Conservation (phyloP, 176 grass and related monocot species). For the sorghum (Sorghum bicolor) region Sorghum_bicolor_NCBIv3 NC_012871.2:63461001-63461500, state of each 20-base stretch:
- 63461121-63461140: slow-evolving; percentile 44
- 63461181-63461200: slow-evolving; percentile 73
- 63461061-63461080: slow-evolving; percentile 56
- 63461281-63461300: slow-evolving; percentile 84
- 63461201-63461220: slow-evolving; percentile 80
- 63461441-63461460: slow-evolving; percentile 80
- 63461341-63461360: not conserved
- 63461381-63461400: not conserved
- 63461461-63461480: slow-evolving; percentile 78
- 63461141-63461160: slow-evolving; percentile 81
- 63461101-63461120: slow-evolving; percentile 70
- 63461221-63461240: slow-evolving; percentile 54
- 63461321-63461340: slow-evolving; percentile 71
- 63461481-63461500: slow-evolving; percentile 53
- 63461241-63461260: slow-evolving; percentile 90
- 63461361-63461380: not conserved
- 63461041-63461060: slow-evolving; percentile 78
- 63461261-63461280: slow-evolving; percentile 96
- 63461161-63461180: slow-evolving; percentile 77
- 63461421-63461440: slow-evolving; percentile 92
- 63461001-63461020: slow-evolving; percentile 71
- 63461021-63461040: slow-evolving; percentile 65
- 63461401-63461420: slow-evolving; percentile 36
- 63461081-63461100: slow-evolving; percentile 73
- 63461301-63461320: slow-evolving; percentile 88